Evolutionary conservation across 2,329 filamentous ascomycete species (phyloP).

Genomic region (Chaetomiaceae sp.): DNA sequence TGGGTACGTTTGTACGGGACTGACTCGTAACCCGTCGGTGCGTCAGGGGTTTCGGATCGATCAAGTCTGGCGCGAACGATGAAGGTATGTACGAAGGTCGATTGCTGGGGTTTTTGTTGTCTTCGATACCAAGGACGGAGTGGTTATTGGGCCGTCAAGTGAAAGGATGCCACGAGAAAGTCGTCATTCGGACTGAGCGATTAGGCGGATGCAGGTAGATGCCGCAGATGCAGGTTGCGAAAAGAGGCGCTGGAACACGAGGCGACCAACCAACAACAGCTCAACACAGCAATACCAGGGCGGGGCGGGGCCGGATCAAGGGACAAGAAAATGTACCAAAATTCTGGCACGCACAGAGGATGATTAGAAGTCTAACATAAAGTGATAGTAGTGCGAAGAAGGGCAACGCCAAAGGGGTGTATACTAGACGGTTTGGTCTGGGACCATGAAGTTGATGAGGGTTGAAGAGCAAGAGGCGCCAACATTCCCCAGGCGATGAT

Average conservation of each 20-base stretch:
- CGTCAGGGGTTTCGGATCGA: no score
- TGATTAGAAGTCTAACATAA: no score
- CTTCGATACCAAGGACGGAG: background rate
- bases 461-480: no score
- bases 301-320: conserved; percentile 6
- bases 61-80: no score
- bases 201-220: background rate
- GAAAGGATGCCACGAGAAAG: conserved; percentile 29
- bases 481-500: no score
- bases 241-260: background rate
- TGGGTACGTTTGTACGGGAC: background rate
- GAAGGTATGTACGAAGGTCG: no score
- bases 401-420: no score
- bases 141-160: conserved; percentile 27
- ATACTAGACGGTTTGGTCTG: no score
- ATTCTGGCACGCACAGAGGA: no score
- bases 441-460: no score
- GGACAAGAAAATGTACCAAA: background rate
- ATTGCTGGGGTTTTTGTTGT: background rate
- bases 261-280: background rate
- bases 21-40: conserved; percentile 3
- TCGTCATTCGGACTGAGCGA: conserved; percentile 15
- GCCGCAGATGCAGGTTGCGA: conserved; percentile 7
- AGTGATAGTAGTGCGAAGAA: no score
- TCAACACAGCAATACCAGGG: no score